A percentile compares a stretch with the other conserved stretches of the same genome.
These are phyloP conservation scores for Myriosclerotinia scirpicola DNA, from an alignment of 2,329 filamentous ascomycete genomes.

Conservation along the genomic window DNA sequence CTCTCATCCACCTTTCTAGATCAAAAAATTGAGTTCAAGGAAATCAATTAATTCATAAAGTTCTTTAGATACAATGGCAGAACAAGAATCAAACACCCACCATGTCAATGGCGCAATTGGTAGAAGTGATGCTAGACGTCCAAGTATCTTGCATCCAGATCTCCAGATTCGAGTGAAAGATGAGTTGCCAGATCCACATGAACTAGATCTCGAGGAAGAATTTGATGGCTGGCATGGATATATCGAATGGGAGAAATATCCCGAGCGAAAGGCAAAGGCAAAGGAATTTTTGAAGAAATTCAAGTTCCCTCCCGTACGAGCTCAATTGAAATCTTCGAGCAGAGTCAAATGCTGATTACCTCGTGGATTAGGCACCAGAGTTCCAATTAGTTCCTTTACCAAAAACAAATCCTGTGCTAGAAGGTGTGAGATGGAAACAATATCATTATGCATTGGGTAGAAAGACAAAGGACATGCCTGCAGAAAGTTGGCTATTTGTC, in stretches of 20 bases:
- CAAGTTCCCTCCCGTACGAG: constrained; percentile 46
- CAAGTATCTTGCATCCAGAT: constrained; percentile 23
- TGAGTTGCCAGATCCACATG: constrained; percentile 19
- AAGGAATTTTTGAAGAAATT: constrained; percentile 55
- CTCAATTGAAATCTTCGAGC: background rate
- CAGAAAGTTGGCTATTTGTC: constrained; percentile 58
- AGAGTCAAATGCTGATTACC: constrained; percentile 1
- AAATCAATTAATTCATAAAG: background rate
- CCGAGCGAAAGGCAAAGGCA: constrained; percentile 63
- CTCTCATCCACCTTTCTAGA: background rate
- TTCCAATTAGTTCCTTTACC: constrained; percentile 58
- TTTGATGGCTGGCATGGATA: constrained; percentile 43
- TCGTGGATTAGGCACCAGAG: constrained; percentile 45
- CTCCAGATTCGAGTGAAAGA: constrained; percentile 20
- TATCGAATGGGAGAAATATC: constrained; percentile 69
- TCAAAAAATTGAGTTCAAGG: background rate
- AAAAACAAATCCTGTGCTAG: constrained; percentile 56
- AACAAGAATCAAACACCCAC: background rate
- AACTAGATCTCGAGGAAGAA: constrained; percentile 21
- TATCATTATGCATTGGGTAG: constrained; percentile 57
- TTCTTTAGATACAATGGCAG: background rate
- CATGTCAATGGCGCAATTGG: background rate
- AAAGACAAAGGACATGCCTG: constrained; percentile 49
- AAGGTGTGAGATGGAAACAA: constrained; percentile 57
- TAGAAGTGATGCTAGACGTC: constrained; percentile 8